Percentiles rank a stretch among this genome's conserved stretches.
phyloP scores from a whole-genome alignment of 768 basidiomycete species.

The Naganishia antarctica region DNA sequence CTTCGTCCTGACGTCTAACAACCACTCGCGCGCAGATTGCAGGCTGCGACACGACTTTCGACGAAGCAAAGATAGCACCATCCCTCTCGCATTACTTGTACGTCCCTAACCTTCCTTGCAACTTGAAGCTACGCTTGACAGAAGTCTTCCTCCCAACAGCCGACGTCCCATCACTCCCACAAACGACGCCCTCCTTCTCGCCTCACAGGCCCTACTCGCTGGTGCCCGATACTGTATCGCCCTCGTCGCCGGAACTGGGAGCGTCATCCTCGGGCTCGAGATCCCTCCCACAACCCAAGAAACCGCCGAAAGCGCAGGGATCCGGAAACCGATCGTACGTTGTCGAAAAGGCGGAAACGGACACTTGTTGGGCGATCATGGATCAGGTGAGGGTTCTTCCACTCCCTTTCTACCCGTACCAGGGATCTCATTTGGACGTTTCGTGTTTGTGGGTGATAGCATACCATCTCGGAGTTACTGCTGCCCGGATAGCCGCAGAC shows the following conservation, averaged over 20 bases:
- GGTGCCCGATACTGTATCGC: conserved; percentile 58
- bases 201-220: conserved; percentile 66
- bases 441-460: too few species aligned
- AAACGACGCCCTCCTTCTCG: conserved; percentile 81
- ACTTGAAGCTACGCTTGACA: too few species aligned
- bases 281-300: conserved; percentile 10
- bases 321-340: conserved; percentile 24
- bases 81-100: conserved; percentile 21
- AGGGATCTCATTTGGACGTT: too few species aligned
- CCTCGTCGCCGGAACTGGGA: conserved; percentile 76
- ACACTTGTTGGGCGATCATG: conserved; percentile 39
- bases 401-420: too few species aligned
- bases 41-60: conserved; percentile 69
- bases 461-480: conserved; percentile 36
- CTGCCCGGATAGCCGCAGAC: conserved; percentile 34
- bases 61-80: conserved; percentile 57
- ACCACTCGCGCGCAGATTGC: conserved; percentile 40
- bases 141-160: too few species aligned
- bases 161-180: conserved; percentile 58
- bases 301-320: not conserved
- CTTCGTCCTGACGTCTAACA: not conserved
- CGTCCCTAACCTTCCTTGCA: not conserved
- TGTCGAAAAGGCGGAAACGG: conserved; percentile 38
- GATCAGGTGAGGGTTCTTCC: conserved; percentile 40
- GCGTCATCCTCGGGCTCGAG: conserved; percentile 54